These are phyloP conservation scores for Monilinia vaccinii-corymbosi DNA, from an alignment of 2,329 filamentous ascomycete species.

Conservation along the genomic window DNA sequence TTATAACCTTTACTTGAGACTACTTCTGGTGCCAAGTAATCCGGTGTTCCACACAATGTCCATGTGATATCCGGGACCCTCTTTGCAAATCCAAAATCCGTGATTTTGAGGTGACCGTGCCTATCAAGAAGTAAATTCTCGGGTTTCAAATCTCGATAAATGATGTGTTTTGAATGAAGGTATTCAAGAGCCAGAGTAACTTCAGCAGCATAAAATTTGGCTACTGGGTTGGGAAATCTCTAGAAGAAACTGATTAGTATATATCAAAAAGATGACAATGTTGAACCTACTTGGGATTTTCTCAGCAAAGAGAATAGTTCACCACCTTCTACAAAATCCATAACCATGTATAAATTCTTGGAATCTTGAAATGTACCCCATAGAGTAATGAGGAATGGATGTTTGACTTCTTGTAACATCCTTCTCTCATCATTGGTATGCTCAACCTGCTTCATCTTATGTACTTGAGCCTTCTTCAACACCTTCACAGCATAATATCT, in stretches of 20 bases:
- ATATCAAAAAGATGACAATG: neutral
- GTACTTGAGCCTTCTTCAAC: slow-evolving; percentile 94
- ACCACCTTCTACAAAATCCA: slow-evolving; percentile 99
- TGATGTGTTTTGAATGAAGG: slow-evolving; percentile 88
- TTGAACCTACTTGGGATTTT: slow-evolving; percentile 65
- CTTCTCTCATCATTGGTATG: slow-evolving; percentile 96
- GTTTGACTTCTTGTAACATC: slow-evolving; percentile 95
- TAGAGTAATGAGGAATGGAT: slow-evolving; percentile 93
- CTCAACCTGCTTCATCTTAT: slow-evolving; percentile 99
- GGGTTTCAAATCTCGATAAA: slow-evolving; percentile 94
- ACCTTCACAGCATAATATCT: slow-evolving; percentile 98
- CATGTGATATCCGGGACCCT: slow-evolving; percentile 98
- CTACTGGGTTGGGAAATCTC: slow-evolving; percentile 97
- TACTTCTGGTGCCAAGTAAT: slow-evolving; percentile 95
- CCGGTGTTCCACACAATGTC: slow-evolving; percentile 95
- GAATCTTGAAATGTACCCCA: slow-evolving; percentile 98
- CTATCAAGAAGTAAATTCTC: slow-evolving; percentile 88
- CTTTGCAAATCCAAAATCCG: slow-evolving; percentile 97
- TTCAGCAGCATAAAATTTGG: slow-evolving; percentile 98
- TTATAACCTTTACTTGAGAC: slow-evolving; percentile 99
- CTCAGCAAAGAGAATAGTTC: slow-evolving; percentile 92
- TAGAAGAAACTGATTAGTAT: slow-evolving; percentile 32
- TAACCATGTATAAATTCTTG: slow-evolving; percentile 98
- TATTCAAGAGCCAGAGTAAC: slow-evolving; percentile 94
- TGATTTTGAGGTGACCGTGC: slow-evolving; percentile 93